Conservation (phyloP, 2,329 filamentous ascomycete species). For the Berkeleyomyces basicola region DNA sequence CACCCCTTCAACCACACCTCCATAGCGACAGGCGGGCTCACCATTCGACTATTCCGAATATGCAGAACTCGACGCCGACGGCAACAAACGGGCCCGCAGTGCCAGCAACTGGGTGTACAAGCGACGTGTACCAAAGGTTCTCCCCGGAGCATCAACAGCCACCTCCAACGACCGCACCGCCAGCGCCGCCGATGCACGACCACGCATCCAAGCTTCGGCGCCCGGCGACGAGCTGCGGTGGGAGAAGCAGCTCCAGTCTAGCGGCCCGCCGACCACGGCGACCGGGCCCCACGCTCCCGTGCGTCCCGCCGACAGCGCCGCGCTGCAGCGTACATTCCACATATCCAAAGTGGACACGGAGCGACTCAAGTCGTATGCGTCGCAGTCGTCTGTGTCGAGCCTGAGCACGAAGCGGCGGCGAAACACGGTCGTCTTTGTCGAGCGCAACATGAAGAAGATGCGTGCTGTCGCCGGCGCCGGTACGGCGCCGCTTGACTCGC, state of each 20-base stretch:
- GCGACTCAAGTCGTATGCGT: constrained; percentile 6
- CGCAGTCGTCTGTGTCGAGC: constrained; percentile 1
- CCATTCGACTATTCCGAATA: not conserved
- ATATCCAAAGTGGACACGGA: constrained; percentile 12
- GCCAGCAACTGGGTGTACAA: constrained; percentile 39
- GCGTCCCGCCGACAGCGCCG: constrained; percentile 17
- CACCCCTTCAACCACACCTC: not conserved
- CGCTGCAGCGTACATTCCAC: constrained; percentile 10
- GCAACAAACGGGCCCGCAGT: constrained; percentile 36
- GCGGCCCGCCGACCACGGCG: not conserved
- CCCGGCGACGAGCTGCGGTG: constrained; percentile 21
- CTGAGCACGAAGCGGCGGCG: constrained; percentile 7
- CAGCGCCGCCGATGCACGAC: constrained; percentile 17
- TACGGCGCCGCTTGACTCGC: not conserved
- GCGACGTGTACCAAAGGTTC: constrained; percentile 26
- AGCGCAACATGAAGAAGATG: constrained; percentile 30
- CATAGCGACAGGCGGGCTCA: not conserved
- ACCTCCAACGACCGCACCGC: constrained; percentile 13
- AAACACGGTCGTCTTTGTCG: constrained; percentile 35
- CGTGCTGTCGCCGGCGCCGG: constrained; percentile 3
- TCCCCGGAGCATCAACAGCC: constrained; percentile 15
- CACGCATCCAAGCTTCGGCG: constrained; percentile 33
- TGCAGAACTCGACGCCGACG: constrained; percentile 33
- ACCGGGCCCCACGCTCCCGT: constrained; percentile 19
- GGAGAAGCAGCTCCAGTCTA: constrained; percentile 5